Conservation (phyloP, 2,329 filamentous ascomycete genomes). For the Akanthomyces lecanii region DNA sequence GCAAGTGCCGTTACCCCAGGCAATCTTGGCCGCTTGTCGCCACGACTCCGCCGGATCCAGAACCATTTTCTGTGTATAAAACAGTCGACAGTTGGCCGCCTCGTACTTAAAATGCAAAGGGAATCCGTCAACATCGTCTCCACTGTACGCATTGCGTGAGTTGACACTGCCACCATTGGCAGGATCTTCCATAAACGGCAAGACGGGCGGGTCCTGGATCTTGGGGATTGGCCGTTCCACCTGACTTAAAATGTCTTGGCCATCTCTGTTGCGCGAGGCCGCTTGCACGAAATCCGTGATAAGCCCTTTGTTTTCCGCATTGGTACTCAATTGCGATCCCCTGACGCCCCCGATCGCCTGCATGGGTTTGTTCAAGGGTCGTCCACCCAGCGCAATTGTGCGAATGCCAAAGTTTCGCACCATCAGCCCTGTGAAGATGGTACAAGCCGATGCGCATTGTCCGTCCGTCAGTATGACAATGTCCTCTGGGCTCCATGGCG, state of each 20-base stretch:
- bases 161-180: slow-evolving; percentile 18
- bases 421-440: slow-evolving; percentile 18
- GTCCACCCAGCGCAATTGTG: slow-evolving; percentile 58
- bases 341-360: slow-evolving; percentile 64
- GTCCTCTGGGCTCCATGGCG: slow-evolving; percentile 16
- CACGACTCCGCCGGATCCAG: slow-evolving; percentile 49
- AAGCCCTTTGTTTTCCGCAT: not conserved
- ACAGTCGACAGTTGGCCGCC: slow-evolving; percentile 57
- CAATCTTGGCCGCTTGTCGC: slow-evolving; percentile 27
- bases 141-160: slow-evolving; percentile 22
- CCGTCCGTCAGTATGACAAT: slow-evolving; percentile 25
- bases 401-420: slow-evolving; percentile 14
- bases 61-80: slow-evolving; percentile 52
- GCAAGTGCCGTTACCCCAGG: not conserved
- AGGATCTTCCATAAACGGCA: not conserved
- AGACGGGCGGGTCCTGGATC: slow-evolving; percentile 1
- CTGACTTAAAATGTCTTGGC: not conserved
- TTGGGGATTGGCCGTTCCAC: not conserved
- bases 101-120: slow-evolving; percentile 59
- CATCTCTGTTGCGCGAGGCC: not conserved
- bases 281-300: not conserved
- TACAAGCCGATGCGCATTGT: slow-evolving; percentile 23
- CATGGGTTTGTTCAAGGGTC: slow-evolving; percentile 50
- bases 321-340: slow-evolving; percentile 33
- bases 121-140: slow-evolving; percentile 20